Base-by-base conservation (phyloP, 148 eudicot genomes). In the Euryodendron excelsum region DNA sequence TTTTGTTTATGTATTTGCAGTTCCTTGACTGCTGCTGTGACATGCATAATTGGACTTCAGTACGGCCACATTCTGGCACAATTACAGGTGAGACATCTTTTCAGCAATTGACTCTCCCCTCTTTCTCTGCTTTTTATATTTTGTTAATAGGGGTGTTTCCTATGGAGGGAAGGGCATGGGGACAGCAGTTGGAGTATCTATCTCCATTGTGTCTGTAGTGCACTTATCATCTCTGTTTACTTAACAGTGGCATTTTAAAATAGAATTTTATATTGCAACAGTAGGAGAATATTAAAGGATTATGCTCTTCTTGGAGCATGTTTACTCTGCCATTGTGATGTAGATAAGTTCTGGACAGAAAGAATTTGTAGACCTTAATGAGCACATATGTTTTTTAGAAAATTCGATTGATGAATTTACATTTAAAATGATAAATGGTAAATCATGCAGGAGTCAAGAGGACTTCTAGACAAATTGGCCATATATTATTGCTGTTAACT, bases 41-140 rank as follows among this genome's bases (percentile, higher is more conserved):
- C 83, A 30, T 87, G 92, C 88, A 87, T 93, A 11, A 90, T 91
- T 79, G 96, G 94, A 78, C 98, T 93, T 74, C 91, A 91, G 75
- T 93, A 85, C 73, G 98, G 98, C 73, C 98, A 93, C 72, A 79
- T 88, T 74, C 91, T 93, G 70, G 90, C 87, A 73, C 85, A 90
- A 60, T 84, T 82, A 55, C 90, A 88, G 96, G 98, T 91, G 59
- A 83, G 84, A 1, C 27, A 69, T 36, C 67, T 67, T 50, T 80
- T 53, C 64, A 41, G 30, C 4, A 17, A 34, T n/a, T 27, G 36
- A 77, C 11, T 17, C 0, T 34, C 66, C 4, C 6, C 60, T 39
- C 1, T 8, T 68, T 50, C 45, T 36, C 28, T 67, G 36, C 18
- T 59, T 28, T 20, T 75, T n/a, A n/a, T n/a, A n/a, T 27, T 39